Evolutionary conservation across 352 stramenopile species (phyloP).

Genomic region (Achlya hypogyna): DNA sequence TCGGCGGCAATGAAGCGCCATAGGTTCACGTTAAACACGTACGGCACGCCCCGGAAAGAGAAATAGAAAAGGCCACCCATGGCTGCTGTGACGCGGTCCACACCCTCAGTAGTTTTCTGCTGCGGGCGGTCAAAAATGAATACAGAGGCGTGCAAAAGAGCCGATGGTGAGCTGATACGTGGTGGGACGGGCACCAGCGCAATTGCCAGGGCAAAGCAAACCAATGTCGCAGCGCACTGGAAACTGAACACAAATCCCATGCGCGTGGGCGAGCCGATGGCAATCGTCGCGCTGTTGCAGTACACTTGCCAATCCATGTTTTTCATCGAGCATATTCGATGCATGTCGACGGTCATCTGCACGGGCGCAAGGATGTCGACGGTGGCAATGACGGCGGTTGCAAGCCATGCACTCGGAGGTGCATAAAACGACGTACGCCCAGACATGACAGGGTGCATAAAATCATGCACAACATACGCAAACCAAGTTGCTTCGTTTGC

Average conservation of each 20-base stretch:
- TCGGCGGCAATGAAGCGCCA: neutral
- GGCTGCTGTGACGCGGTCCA: neutral
- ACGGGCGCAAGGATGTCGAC: neutral
- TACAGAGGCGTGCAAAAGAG: neutral
- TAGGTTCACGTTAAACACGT: neutral
- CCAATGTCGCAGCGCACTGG: neutral
- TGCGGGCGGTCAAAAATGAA: neutral
- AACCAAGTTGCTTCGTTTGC: neutral
- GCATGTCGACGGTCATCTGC: neutral
- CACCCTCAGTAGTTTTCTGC: neutral
- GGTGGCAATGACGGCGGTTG: neutral
- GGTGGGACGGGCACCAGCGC: neutral
- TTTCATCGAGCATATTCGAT: neutral
- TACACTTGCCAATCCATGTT: constrained; percentile 12
- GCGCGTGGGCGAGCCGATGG: neutral
- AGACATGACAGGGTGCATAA: neutral
- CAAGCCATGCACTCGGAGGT: neutral
- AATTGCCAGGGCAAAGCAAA: neutral
- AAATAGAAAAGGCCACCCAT: neutral
- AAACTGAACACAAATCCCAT: neutral
- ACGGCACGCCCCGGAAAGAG: neutral
- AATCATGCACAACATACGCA: neutral
- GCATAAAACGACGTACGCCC: neutral
- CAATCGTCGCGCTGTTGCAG: neutral
- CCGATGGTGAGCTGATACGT: neutral